A percentile compares a stretch with the other conserved stretches of the same genome.
Conservation (phyloP, 805 yeast species). For the Suhomyces vadensis region DNA sequence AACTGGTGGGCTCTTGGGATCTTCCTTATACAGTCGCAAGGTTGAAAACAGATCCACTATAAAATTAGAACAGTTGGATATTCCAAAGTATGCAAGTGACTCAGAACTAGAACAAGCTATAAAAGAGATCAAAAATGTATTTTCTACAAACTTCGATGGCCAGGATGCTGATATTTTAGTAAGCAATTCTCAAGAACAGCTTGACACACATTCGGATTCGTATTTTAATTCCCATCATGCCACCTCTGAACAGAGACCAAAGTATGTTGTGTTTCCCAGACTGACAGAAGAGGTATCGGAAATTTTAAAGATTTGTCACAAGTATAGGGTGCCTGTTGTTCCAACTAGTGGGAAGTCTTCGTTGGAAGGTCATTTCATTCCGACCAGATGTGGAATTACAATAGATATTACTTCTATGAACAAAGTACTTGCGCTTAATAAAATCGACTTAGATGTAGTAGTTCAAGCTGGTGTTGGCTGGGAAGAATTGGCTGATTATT, state of each 20-base stretch:
- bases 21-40: no score
- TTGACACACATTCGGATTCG: constrained; percentile 31
- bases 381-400: constrained; percentile 64
- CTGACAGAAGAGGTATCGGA: constrained; percentile 66
- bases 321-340: constrained; percentile 65
- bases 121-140: constrained; percentile 17
- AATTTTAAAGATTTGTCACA: constrained; percentile 61
- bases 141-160: not conserved
- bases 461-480: constrained; percentile 83
- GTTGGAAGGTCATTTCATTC: constrained; percentile 77
- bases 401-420: constrained; percentile 64
- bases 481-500: constrained; percentile 55
- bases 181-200: constrained; percentile 23
- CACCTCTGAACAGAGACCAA: constrained; percentile 26
- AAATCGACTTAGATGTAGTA: constrained; percentile 65
- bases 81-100: constrained; percentile 26
- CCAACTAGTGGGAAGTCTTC: constrained; percentile 81
- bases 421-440: constrained; percentile 54
- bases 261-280: constrained; percentile 59
- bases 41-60: no score
- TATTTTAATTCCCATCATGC: constrained; percentile 39
- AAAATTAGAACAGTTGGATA: constrained; percentile 13
- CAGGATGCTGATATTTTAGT: constrained; percentile 12
- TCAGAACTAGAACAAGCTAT: constrained; percentile 24
- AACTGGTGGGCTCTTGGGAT: no score